A percentile compares a stretch with the other conserved stretches of the same genome.
phyloP scores from a whole-genome alignment of 805 yeast genomes.

The Metschnikowia orientalis region DNA sequence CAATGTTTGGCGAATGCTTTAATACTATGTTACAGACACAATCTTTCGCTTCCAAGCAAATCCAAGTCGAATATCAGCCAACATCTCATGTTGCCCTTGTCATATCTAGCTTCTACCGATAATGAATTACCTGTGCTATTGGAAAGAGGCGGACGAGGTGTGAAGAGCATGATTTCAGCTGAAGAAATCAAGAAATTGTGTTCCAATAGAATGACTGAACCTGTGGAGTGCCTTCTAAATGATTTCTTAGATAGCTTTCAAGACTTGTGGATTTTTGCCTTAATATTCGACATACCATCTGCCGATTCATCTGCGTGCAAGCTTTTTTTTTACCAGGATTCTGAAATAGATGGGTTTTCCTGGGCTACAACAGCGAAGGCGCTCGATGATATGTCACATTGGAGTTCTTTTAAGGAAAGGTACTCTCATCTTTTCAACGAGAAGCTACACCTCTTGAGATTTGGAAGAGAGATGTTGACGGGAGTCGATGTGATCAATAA shows the following conservation, averaged over 20 bases:
- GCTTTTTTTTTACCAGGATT: constrained; percentile 8
- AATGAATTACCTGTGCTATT: constrained; percentile 52
- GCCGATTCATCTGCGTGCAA: constrained; percentile 1
- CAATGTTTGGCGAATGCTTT: constrained; percentile 46
- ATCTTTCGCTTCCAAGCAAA: constrained; percentile 37
- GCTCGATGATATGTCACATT: constrained; percentile 8
- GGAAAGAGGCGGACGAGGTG: constrained; percentile 35
- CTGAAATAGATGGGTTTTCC: not conserved
- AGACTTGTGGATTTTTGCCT: constrained; percentile 16
- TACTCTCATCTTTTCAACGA: constrained; percentile 10
- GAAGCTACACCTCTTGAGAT: constrained; percentile 1
- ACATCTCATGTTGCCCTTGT: constrained; percentile 40
- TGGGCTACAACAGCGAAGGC: constrained; percentile 2
- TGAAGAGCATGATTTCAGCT: constrained; percentile 1
- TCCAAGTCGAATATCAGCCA: constrained; percentile 9
- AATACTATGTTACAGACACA: constrained; percentile 42
- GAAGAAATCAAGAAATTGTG: constrained; percentile 3
- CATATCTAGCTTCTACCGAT: constrained; percentile 47
- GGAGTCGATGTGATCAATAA: not conserved
- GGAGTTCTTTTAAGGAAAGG: constrained; percentile 12
- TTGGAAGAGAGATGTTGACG: constrained; percentile 1
- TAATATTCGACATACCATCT: constrained; percentile 11
- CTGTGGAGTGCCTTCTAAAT: constrained; percentile 9
- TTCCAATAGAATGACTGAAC: constrained; percentile 1
- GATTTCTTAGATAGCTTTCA: constrained; percentile 12